A percentile compares a stretch with the other conserved stretches of the same genome.
These are phyloP conservation scores for Aureobasidium mangrovei DNA, from an alignment of 2,329 filamentous ascomycete genomes.

Conservation along the genomic window DNA sequence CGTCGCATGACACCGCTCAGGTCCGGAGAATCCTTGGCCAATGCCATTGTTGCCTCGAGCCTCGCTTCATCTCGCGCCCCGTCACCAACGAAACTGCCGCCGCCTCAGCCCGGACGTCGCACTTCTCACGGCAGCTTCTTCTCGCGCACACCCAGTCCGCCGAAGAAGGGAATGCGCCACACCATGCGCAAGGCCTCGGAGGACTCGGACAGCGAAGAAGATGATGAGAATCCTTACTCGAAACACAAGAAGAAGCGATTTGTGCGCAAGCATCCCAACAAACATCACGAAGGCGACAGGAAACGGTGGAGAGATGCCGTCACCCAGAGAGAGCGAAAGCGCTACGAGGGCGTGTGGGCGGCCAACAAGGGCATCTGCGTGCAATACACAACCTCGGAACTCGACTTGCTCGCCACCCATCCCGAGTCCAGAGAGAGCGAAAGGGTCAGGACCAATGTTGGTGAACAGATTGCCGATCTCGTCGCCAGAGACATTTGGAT, in stretches of 20 bases:
- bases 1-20: constrained; percentile 39
- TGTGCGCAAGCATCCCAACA: constrained; percentile 52
- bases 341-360: constrained; percentile 79
- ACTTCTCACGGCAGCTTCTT: constrained; percentile 24
- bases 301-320: constrained; percentile 70
- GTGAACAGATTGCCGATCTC: constrained; percentile 54
- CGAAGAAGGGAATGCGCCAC: constrained; percentile 49
- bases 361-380: constrained; percentile 58
- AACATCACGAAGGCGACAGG: constrained; percentile 66
- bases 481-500: constrained; percentile 69
- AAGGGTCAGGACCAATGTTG: constrained; percentile 14
- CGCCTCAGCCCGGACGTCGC: constrained; percentile 19
- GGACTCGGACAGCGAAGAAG: constrained; percentile 24
- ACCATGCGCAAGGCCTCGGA: constrained; percentile 51
- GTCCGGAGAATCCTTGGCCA: constrained; percentile 57
- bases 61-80: constrained; percentile 49
- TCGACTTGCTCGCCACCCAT: constrained; percentile 14
- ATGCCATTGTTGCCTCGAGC: constrained; percentile 67
- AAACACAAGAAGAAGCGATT: constrained; percentile 52
- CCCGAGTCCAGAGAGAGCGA: constrained; percentile 5
- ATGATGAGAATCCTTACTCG: constrained; percentile 39
- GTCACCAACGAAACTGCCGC: constrained; percentile 33
- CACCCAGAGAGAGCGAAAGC: constrained; percentile 61
- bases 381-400: constrained; percentile 19
- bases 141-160: constrained; percentile 34